These are phyloP conservation scores for Diaporthe longicolla DNA, from an alignment of 2,329 filamentous ascomycete genomes.

Conservation along the genomic window DNA sequence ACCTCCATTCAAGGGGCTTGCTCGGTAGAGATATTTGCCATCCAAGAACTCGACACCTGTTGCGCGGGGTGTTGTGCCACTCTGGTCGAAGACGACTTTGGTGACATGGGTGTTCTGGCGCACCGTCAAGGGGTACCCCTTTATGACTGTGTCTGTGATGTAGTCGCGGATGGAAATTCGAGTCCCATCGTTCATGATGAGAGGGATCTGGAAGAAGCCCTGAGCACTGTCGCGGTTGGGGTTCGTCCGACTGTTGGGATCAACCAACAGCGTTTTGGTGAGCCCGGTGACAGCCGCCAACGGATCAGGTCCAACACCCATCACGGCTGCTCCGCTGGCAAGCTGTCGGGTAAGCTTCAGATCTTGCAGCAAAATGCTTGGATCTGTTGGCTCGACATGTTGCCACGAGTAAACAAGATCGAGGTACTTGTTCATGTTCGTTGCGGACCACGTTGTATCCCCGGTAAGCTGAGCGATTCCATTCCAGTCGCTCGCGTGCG, in stretches of 20 bases:
- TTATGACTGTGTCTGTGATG: conserved; percentile 42
- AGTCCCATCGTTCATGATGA: conserved; percentile 48
- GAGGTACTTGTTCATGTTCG: conserved; percentile 25
- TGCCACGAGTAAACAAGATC: conserved; percentile 28
- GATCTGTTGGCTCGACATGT: conserved; percentile 62
- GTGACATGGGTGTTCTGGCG: conserved; percentile 51
- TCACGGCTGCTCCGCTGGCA: conserved; percentile 64
- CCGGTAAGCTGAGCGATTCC: conserved; percentile 67
- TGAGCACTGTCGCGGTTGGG: conserved; percentile 60
- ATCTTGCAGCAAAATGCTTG: conserved; percentile 66
- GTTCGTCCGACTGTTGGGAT: conserved; percentile 51
- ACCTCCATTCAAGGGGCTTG: conserved; percentile 54
- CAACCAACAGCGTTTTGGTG: conserved; percentile 66
- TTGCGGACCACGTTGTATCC: conserved; percentile 65
- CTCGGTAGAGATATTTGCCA: conserved; percentile 55
- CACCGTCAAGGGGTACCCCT: conserved; percentile 58
- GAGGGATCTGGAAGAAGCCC: conserved; percentile 71
- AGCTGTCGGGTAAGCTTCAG: conserved; percentile 66
- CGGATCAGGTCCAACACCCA: conserved; percentile 56
- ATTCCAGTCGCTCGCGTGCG: conserved; percentile 67
- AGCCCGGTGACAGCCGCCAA: conserved; percentile 57
- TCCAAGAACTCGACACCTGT: conserved; percentile 51
- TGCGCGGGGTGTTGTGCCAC: conserved; percentile 43
- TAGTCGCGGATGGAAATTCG: conserved; percentile 44
- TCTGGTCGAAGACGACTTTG: conserved; percentile 48